These are phyloP conservation scores for Lentinula sp. DNA, from an alignment of 768 basidiomycete species.

Conservation along the genomic window DNA sequence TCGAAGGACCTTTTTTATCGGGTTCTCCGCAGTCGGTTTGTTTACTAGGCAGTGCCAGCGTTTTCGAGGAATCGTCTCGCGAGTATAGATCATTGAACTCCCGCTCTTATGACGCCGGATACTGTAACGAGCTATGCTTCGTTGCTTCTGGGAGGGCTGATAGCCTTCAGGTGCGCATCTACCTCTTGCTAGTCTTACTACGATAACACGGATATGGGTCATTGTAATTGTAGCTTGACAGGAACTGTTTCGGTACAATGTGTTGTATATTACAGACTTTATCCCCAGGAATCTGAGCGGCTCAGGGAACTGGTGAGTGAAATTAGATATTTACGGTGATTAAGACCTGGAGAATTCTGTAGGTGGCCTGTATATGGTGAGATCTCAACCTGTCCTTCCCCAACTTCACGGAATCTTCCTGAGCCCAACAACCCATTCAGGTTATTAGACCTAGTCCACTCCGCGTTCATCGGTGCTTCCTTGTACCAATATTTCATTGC, in stretches of 20 bases:
- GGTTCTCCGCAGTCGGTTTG: not conserved
- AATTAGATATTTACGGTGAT: not conserved
- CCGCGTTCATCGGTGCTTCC: constrained; percentile 1
- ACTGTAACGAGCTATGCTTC: not conserved
- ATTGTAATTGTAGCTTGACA: not conserved
- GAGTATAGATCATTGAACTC: not conserved
- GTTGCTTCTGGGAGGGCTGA: constrained; percentile 1
- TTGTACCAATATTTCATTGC: constrained; percentile 1
- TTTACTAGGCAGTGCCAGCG: too few relatives aligned
- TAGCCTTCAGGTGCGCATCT: constrained; percentile 1
- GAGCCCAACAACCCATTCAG: not conserved
- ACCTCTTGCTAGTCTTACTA: not conserved
- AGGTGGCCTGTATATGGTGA: constrained; percentile 2
- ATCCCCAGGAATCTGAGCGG: not conserved
- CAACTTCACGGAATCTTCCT: not conserved
- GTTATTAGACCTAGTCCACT: constrained; percentile 2
- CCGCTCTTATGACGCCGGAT: not conserved
- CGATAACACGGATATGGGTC: not conserved
- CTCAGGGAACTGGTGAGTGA: not conserved
- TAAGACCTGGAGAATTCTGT: not conserved
- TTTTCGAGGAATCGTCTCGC: too few relatives aligned
- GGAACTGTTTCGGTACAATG: constrained; percentile 4
- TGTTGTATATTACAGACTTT: constrained; percentile 3
- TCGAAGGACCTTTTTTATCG: not conserved
- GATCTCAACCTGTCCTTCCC: not conserved